Conservation (phyloP, 345 rosid genomes). For the Mallotus nudiflorus region DNA sequence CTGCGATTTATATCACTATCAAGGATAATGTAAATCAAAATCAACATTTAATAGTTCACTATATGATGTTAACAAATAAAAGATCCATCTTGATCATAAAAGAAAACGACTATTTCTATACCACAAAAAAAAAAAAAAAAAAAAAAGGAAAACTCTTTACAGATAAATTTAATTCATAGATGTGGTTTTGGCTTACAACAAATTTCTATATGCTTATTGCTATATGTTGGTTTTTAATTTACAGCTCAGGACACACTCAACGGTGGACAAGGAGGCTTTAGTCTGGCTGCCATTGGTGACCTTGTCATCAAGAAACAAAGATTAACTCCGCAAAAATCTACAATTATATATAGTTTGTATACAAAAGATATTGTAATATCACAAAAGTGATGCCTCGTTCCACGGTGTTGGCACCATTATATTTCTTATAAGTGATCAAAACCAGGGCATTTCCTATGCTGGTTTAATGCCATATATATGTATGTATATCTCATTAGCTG, state of each 20-base stretch:
- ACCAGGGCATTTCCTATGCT: conserved; percentile 15
- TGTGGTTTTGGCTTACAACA: conserved; percentile 19
- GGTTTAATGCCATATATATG: conserved; percentile 4
- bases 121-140: not conserved
- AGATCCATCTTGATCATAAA: too few relatives aligned
- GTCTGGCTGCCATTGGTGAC: conserved; percentile 3
- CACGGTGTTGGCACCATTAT: conserved; percentile 19
- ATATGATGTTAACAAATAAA: too few relatives aligned
- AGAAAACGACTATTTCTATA: too few relatives aligned
- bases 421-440: conserved; percentile 16
- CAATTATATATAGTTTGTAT: conserved; percentile 17
- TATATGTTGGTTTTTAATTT: conserved; percentile 23
- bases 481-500: not conserved
- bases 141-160: not conserved
- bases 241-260: conserved; percentile 24
- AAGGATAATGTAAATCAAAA: too few relatives aligned
- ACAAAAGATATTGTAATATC: conserved; percentile 20
- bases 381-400: conserved; percentile 31
- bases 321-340: conserved; percentile 18
- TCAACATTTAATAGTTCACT: too few relatives aligned
- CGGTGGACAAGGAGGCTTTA: not conserved
- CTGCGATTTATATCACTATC: too few relatives aligned
- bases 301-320: conserved; percentile 22
- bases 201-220: conserved; percentile 9
- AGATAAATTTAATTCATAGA: not conserved